These are phyloP conservation scores for Paecilomyces fulvus DNA, from an alignment of 2,329 filamentous ascomycete species.

Conservation along the genomic window DNA sequence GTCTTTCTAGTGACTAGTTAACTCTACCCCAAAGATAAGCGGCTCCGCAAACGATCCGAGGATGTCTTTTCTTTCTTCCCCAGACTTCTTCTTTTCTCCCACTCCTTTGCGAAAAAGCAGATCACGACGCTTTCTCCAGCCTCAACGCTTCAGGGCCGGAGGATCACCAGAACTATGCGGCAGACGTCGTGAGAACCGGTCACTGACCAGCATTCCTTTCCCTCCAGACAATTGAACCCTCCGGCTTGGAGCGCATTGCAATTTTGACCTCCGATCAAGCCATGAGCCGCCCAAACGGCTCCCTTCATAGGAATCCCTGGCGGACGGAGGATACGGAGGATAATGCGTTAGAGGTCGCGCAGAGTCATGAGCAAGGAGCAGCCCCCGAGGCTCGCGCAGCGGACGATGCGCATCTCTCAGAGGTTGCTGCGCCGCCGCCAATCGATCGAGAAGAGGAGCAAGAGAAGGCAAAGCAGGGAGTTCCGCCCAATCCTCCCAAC, in stretches of 20 bases:
- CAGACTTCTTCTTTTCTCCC: neutral
- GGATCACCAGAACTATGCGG: neutral
- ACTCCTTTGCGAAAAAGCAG: neutral
- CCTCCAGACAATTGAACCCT: neutral
- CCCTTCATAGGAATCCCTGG: neutral
- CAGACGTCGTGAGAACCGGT: neutral
- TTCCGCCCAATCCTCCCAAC: constrained; percentile 7
- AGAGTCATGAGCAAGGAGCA: neutral
- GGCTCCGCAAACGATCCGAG: neutral
- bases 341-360: neutral
- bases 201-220: neutral
- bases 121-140: neutral
- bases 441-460: neutral
- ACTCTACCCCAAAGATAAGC: neutral
- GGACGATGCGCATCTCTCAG: constrained; percentile 3
- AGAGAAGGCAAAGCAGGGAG: neutral
- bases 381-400: constrained; percentile 2
- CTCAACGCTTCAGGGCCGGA: neutral
- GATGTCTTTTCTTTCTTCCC: neutral
- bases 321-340: neutral
- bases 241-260: neutral
- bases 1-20: neutral
- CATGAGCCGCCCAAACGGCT: neutral
- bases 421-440: constrained; percentile 2
- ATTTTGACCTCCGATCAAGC: neutral